Base-by-base conservation (phyloP, 2,329 filamentous ascomycete species). In the Exserohilum rostratum region DNA sequence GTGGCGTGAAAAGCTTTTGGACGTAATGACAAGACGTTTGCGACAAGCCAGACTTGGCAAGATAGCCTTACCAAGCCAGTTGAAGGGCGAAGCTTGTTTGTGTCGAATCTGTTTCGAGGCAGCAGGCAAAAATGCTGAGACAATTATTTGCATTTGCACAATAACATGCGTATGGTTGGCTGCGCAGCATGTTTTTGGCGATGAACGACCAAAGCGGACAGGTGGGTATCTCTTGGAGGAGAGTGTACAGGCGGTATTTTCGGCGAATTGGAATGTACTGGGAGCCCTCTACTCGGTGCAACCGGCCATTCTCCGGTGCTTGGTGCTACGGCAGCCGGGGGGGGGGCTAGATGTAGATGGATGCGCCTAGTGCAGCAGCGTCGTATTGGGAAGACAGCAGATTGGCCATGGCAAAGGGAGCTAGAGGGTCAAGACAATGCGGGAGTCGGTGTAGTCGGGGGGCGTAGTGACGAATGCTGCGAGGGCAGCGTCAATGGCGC, bases 341-440 rank as follows among this genome's bases (percentile, higher is more conserved):
- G 22, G 22, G 22, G 22, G 22, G 22, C 22, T 7, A 25, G 22
- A 25, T 25, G 48, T 40, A 38, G 22, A 46, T 27, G 29, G 35
- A 40, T 25, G 34, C 20, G 22, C 38, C 44, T 54, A 47, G 55
- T 46, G 50, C 33, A 40, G 53, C 50, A 33, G 46, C 40, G 39
- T 33, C 29, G 50, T 15, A 33, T 35, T 39, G 27, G 17, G 27
- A 46, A 46, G 30, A 13, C 40, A 20, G 31, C 27, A 54, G 20
- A 27, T 17, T 44, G 11, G 29, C 6, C 33, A n/a, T 33, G 42
- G 18, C 33, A 37, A 27, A 7, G 18, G 37, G 7, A n/a, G 7
- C 27, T 49, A 48, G 27, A 46, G 17, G 15, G 25, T 29, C 3
- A 37, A 38, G 25, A 20, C 27, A 29, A 30, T 35, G n/a, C 38